A percentile compares a stretch with the other conserved stretches of the same genome.
Conservation (phyloP, 768 basidiomycete genomes). For the Lentinus brumalis region DNA sequence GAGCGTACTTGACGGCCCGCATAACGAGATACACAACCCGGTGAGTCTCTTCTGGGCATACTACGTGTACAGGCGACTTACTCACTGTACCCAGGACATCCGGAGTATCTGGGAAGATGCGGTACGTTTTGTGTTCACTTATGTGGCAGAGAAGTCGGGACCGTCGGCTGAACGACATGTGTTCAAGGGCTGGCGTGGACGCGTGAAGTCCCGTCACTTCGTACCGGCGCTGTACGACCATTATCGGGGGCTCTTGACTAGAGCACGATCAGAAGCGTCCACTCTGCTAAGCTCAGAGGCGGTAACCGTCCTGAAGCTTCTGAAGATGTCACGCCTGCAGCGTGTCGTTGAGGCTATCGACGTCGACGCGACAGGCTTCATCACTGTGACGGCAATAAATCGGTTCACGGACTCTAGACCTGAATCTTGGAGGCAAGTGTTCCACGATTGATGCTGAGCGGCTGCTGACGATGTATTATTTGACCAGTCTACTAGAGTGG, state of each 20-base stretch:
- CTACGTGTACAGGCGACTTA: background rate
- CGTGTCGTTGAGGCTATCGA: constrained; percentile 39
- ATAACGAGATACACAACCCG: constrained; percentile 45
- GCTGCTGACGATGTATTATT: too few species aligned
- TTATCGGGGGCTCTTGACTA: constrained; percentile 26
- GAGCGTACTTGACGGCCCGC: constrained; percentile 42
- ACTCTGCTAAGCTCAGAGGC: background rate
- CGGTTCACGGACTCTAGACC: constrained; percentile 31
- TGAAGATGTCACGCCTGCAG: constrained; percentile 34
- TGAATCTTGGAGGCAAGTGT: constrained; percentile 31
- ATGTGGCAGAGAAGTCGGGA: background rate
- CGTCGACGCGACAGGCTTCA: constrained; percentile 39
- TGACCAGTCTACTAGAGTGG: too few species aligned
- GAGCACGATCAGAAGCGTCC: background rate
- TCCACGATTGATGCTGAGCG: background rate
- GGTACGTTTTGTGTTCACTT: constrained; percentile 31
- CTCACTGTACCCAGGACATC: constrained; percentile 39
- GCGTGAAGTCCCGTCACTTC: constrained; percentile 52
- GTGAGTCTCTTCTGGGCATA: constrained; percentile 22
- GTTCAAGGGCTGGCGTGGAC: constrained; percentile 49
- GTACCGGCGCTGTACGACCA: constrained; percentile 43
- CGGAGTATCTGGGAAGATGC: constrained; percentile 52
- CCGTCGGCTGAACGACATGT: background rate
- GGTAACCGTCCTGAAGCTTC: constrained; percentile 31
- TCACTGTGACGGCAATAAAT: constrained; percentile 36